These are phyloP conservation scores for Phytophthora meadii DNA, from an alignment of 352 stramenopile genomes.

Conservation along the genomic window DNA sequence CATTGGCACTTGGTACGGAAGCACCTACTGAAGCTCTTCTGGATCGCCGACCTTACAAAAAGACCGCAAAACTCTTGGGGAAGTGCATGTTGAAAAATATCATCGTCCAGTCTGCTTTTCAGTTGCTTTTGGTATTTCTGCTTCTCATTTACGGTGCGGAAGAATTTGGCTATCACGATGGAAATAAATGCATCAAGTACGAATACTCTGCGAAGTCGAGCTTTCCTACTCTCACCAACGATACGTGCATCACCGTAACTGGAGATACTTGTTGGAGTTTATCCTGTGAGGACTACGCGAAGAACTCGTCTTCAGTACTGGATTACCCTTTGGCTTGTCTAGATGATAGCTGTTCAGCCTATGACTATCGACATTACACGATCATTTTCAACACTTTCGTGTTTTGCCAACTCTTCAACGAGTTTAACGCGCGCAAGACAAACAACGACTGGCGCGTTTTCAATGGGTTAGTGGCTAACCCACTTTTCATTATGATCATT, in stretches of 20 bases:
- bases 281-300: conserved; percentile 67
- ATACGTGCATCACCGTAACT: conserved; percentile 56
- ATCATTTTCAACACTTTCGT: conserved; percentile 99
- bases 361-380: conserved; percentile 95
- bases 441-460: conserved; percentile 97
- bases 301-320: conserved; percentile 25
- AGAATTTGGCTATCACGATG: conserved; percentile 66
- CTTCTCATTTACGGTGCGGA: conserved; percentile 63
- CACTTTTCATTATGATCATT: conserved; percentile 95
- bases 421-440: conserved; percentile 88
- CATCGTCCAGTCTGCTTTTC: conserved; percentile 67
- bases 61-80: conserved; percentile 61
- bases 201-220: conserved; percentile 58
- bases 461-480: conserved; percentile 89
- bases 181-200: conserved; percentile 56
- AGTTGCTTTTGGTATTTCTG: conserved; percentile 89
- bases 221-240: conserved; percentile 45
- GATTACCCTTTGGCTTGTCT: conserved; percentile 67
- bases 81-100: conserved; percentile 84
- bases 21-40: conserved; percentile 68
- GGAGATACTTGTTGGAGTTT: conserved; percentile 57
- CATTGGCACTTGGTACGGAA: conserved; percentile 76
- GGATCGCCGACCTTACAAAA: conserved; percentile 77
- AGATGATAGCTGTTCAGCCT: conserved; percentile 46
- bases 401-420: conserved; percentile 95